A percentile compares a stretch with the other conserved stretches of the same genome.
Evolutionary conservation across 2,329 filamentous ascomycete genomes (phyloP).

Genomic region (Trichoderma semiorbis): DNA sequence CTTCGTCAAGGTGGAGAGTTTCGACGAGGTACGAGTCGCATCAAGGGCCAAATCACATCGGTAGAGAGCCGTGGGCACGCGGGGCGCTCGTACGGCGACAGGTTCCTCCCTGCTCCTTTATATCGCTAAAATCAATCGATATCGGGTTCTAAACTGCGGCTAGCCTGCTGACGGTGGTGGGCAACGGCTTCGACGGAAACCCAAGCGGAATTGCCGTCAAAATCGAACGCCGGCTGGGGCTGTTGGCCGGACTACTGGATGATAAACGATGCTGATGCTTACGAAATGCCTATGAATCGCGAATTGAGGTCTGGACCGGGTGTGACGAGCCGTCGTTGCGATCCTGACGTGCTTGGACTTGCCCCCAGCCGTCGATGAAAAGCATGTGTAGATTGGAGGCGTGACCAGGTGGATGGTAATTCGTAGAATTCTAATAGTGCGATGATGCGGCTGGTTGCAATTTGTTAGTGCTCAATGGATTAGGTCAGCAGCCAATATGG

Average conservation of each 20-base stretch:
- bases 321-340: constrained; percentile 13
- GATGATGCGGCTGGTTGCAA: constrained; percentile 16
- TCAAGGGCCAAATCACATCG: constrained; percentile 19
- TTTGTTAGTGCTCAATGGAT: constrained; percentile 19
- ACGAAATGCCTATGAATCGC: not conserved
- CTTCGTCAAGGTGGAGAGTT: constrained; percentile 19
- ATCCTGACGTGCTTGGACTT: not conserved
- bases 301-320: constrained; percentile 5
- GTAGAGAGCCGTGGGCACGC: not conserved
- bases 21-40: constrained; percentile 10
- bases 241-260: constrained; percentile 12
- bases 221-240: constrained; percentile 7
- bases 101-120: not conserved
- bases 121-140: constrained; percentile 3
- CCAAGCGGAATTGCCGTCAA: constrained; percentile 3
- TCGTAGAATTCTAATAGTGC: constrained; percentile 18
- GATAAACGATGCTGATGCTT: constrained; percentile 6
- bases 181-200: constrained; percentile 15
- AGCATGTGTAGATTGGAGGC: constrained; percentile 14
- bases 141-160: not conserved
- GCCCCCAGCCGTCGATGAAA: constrained; percentile 4
- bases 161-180: not conserved
- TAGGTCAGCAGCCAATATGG: constrained; percentile 14
- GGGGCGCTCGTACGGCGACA: not conserved
- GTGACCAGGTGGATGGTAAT: constrained; percentile 17